These are phyloP conservation scores for Coemansia aciculifera DNA, from an alignment of 192 early-diverging fungal species.

Conservation along the genomic window DNA sequence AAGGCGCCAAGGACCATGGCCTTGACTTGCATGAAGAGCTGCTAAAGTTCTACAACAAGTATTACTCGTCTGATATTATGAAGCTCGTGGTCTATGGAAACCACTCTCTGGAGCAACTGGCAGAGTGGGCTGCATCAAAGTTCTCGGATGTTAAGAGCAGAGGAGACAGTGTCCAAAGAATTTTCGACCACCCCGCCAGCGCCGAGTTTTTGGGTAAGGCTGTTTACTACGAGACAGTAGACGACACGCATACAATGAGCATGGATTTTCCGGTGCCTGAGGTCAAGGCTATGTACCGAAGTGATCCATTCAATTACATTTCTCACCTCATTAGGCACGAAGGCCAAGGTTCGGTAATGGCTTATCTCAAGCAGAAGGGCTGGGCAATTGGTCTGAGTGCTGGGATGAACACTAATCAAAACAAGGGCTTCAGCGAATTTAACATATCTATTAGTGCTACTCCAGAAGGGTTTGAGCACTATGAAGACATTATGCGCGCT, in stretches of 20 bases:
- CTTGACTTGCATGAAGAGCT: conserved; percentile 76
- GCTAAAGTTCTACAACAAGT: conserved; percentile 74
- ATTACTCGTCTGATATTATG: conserved; percentile 94
- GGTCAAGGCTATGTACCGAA: conserved; percentile 52
- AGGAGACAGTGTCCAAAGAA: conserved; percentile 56
- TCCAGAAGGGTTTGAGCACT: conserved; percentile 20
- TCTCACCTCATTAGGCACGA: conserved; percentile 79
- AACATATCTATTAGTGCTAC: conserved; percentile 16
- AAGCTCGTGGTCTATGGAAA: conserved; percentile 84
- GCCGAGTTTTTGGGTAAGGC: conserved; percentile 58
- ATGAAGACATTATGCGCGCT: conserved; percentile 26
- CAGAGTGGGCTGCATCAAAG: conserved; percentile 74
- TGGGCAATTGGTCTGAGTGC: conserved; percentile 64
- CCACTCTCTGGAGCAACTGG: conserved; percentile 72
- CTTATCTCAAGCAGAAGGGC: conserved; percentile 75
- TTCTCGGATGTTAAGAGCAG: conserved; percentile 79
- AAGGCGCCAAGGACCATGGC: conserved; percentile 46
- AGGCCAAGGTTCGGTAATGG: conserved; percentile 77
- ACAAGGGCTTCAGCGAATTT: conserved; percentile 18
- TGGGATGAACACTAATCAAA: neutral
- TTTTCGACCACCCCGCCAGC: neutral
- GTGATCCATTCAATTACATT: conserved; percentile 67
- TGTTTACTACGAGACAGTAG: conserved; percentile 69
- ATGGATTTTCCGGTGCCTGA: conserved; percentile 83
- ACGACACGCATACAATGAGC: conserved; percentile 65